Evolutionary conservation across 2,329 filamentous ascomycete genomes (phyloP), one percentile per base, ranked within the genome.

Genomic region (Penicillium concentricum): DNA sequence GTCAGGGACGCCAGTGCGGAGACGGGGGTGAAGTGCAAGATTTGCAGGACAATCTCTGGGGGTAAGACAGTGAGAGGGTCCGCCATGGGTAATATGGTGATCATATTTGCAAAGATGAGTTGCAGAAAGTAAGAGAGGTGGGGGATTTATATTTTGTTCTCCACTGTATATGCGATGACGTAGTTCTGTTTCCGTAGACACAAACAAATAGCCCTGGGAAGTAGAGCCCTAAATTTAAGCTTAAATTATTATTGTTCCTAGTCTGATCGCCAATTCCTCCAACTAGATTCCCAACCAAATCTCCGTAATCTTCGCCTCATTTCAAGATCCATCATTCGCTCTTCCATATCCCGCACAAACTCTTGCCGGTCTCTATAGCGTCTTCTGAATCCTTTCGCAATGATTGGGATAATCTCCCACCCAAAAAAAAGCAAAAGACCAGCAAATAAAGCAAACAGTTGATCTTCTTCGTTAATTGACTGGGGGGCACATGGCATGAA

Each of bases 11-110:
- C 74, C n/a, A 78, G 58, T 9, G 68, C 62, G 5, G 73, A 63
- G 6, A 73, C 39, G 2, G 73, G 55, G 5, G 72, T 61, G 56
- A 76, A 77, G 34, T 79, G 74, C 22, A 78, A 57, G 22, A 78
- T 71, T 15, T 69, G 72, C 24, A 78, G 66, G 34, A 78, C 68
- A 32, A 79, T 68, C 61, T 79, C 76, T 2, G 75, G 68, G 0
- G 76, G 76, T 0, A 79, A 35, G 18, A 65, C 44, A 2, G 61
- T 58, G 10, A 74, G 64, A 30, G 71, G 71, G 42, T 74, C 71
- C 54, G 51, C 55, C 28, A 51, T 24, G 12, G 39, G 32, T 13
- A 54, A 43, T 15, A 45, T 56, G 5, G 59, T 56, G 5, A 58
- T 56, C 67, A 69, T 70, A 49, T 58, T 66, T 24, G 18, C 12